Base-by-base conservation (phyloP, 2,329 filamentous ascomycete species). In the Aspergillus tamarii region DNA sequence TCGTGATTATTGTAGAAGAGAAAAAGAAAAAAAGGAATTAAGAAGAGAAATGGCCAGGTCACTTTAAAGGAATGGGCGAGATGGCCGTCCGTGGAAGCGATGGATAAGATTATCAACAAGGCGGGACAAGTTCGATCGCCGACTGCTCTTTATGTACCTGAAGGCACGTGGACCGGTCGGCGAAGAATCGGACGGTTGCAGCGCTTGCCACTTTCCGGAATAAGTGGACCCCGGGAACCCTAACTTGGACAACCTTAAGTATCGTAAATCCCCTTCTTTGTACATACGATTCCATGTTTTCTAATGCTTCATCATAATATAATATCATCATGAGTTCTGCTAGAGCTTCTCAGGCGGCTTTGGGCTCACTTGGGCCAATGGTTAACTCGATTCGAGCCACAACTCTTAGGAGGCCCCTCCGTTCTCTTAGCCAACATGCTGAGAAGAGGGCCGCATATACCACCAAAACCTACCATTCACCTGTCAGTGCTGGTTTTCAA, bases 91-190 rank as follows among this genome's bases (percentile, higher is more conserved):
- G 16, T 19, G 46, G 46, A 16, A 50, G 46, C 12, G 14, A 28
- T 26, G 45, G 23, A 48, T 14, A 48, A 48, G 45, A 48, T 48
- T 48, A 48, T 26, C 23, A 23, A 48, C 1, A 48, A 48, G 21
- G 45, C 7, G 45, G 46, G 7, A 30, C 46, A 19, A 50, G 23
- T 50, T 52, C n/a, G 28, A 39, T 55, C 52, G 52, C 52, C 52
- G 52, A 55, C 52, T 55, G 52, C 52, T 39, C 30, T 36, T 55
- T 55, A 23, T 36, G 52, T 55, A 55, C 14, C 14, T 50, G 46
- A 50, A 26, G 19, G 46, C 46, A 50, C 46, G 46, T 50, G 48
- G 48, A 52, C 48, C 16, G 52, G 30, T 55, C 52, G 52, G 52
- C 52, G 32, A 55, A 55, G 34, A n/a, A 55, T 39, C 52, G 52